Evolutionary conservation across 2,329 filamentous ascomycete genomes (phyloP).

Genomic region (Clathrospora elynae): DNA sequence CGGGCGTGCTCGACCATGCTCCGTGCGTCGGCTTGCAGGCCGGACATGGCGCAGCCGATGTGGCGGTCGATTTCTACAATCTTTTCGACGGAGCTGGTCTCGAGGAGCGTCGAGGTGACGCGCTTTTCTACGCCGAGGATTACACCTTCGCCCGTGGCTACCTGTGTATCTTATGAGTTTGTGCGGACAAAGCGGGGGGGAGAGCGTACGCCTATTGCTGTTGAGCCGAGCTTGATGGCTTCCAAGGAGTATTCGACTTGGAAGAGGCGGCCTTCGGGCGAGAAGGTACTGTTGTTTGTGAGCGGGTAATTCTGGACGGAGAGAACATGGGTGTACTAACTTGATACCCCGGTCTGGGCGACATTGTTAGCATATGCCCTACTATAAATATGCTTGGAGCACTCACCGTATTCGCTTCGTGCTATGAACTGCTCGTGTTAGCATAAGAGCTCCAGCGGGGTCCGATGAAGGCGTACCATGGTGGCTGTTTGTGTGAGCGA

Average conservation of each 20-base stretch:
- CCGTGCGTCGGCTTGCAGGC: conserved; percentile 94
- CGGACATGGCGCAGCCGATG: conserved; percentile 98
- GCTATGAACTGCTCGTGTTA: conserved; percentile 78
- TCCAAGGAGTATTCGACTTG: conserved; percentile 99
- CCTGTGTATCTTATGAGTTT: conserved; percentile 44
- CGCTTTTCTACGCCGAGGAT: conserved; percentile 98
- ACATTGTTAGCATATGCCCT: conserved; percentile 26
- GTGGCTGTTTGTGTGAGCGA: conserved; percentile 22
- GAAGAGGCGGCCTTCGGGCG: conserved; percentile 98
- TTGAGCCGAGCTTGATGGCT: conserved; percentile 98
- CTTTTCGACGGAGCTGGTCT: conserved; percentile 98
- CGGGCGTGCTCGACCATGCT: conserved; percentile 98
- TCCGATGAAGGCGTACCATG: conserved; percentile 39
- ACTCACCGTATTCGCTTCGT: conserved; percentile 98
- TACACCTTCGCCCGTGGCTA: conserved; percentile 92
- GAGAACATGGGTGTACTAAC: conserved; percentile 58
- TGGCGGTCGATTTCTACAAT: conserved; percentile 99
- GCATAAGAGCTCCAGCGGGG: conserved; percentile 40
- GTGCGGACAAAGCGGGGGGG: not conserved
- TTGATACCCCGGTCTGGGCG: conserved; percentile 91
- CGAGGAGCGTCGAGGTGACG: conserved; percentile 94
- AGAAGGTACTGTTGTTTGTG: conserved; percentile 79
- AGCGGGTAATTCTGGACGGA: conserved; percentile 21
- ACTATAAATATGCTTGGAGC: conserved; percentile 10
- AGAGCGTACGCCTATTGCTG: conserved; percentile 80